Percentiles rank a stretch among this genome's conserved stretches.
phyloP scores from a whole-genome alignment of 75 land plant species.

The Cryptomeria japonica region DNA sequence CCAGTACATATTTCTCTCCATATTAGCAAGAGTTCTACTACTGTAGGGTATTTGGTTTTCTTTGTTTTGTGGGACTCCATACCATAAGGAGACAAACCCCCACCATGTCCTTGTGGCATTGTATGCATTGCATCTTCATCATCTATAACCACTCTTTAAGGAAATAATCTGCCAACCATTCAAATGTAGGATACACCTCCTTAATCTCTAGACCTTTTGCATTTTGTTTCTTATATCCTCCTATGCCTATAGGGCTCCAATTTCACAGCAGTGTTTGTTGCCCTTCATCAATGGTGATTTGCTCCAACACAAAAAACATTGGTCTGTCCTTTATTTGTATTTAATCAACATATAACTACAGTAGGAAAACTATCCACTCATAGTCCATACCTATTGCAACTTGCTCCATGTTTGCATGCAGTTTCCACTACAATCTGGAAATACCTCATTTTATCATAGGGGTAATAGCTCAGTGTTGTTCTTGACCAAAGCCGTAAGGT shows the following conservation, averaged over 20 bases:
- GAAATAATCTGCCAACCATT: too few species aligned
- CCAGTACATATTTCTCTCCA: not conserved
- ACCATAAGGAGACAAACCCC: not conserved
- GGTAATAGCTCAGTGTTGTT: not conserved
- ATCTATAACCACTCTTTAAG: too few species aligned
- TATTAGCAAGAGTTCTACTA: not conserved
- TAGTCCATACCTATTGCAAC: not conserved
- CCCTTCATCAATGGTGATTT: not conserved
- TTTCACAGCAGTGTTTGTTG: not conserved
- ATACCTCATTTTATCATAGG: not conserved
- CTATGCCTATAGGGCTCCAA: not conserved
- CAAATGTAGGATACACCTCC: too few species aligned
- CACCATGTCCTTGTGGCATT: not conserved
- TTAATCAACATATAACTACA: not conserved
- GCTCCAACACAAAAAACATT: not conserved
- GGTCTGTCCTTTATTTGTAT: not conserved
- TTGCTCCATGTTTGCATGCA: too few species aligned
- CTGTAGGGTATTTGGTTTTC: not conserved
- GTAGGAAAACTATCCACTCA: not conserved
- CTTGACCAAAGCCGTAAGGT: not conserved
- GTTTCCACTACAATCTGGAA: not conserved
- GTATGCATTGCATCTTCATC: too few species aligned
- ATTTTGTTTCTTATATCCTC: not conserved
- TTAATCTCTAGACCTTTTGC: not conserved
- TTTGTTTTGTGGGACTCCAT: not conserved